Conservation (phyloP, 345 rosid species). For the Eucalyptus tenuipes region DNA sequence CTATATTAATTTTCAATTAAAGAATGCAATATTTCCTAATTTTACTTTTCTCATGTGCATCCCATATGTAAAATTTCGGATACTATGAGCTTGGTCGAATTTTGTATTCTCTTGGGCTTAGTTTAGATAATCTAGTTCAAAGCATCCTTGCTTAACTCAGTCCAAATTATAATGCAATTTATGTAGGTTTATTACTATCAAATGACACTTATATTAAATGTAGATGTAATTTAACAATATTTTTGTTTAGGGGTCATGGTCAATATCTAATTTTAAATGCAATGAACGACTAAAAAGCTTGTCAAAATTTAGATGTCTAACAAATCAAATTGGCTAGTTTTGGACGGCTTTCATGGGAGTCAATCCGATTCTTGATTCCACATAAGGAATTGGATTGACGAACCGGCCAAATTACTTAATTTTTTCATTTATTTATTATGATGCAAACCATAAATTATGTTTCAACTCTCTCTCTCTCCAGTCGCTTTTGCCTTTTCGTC, state of each 20-base stretch:
- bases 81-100: neutral
- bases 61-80: neutral
- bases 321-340: fast-evolving
- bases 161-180: neutral
- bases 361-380: neutral
- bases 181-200: neutral
- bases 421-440: neutral
- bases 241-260: neutral
- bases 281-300: fast-evolving
- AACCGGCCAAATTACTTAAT: neutral
- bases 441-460: neutral
- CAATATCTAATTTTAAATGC: neutral
- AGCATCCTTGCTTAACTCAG: neutral
- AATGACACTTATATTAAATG: neutral
- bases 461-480: neutral
- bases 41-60: neutral
- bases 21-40: neutral
- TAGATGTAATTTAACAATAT: neutral
- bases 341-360: neutral
- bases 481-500: neutral
- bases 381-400: neutral
- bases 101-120: neutral
- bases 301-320: neutral
- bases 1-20: neutral
- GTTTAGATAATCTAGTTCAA: neutral